A percentile compares a stretch with the other conserved stretches of the same genome.
These are phyloP conservation scores for Aspergillus piperis DNA, from an alignment of 2,329 filamentous ascomycete species.

Conservation along the genomic window DNA sequence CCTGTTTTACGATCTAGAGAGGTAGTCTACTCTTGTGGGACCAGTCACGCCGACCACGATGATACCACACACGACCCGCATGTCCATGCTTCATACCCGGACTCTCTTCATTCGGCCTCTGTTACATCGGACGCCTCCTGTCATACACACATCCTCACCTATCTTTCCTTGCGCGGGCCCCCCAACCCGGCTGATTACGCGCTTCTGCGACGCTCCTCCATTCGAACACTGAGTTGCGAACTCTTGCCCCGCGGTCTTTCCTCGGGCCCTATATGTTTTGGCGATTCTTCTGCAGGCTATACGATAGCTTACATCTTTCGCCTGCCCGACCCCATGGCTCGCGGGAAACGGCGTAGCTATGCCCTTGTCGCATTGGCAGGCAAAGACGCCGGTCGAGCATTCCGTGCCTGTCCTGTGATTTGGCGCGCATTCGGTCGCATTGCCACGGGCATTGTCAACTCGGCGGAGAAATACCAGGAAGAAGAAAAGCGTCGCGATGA, in stretches of 20 bases:
- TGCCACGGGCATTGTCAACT: slow-evolving; percentile 53
- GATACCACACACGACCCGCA: slow-evolving; percentile 39
- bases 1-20: slow-evolving; percentile 59
- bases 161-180: slow-evolving; percentile 60
- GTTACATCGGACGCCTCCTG: slow-evolving; percentile 48
- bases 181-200: slow-evolving; percentile 56
- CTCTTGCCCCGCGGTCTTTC: slow-evolving; percentile 57
- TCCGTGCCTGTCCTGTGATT: slow-evolving; percentile 50
- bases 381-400: slow-evolving; percentile 51
- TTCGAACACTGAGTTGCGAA: slow-evolving; percentile 60
- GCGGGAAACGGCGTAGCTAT: slow-evolving; percentile 58
- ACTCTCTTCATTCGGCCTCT: slow-evolving; percentile 44
- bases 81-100: slow-evolving; percentile 39
- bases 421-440: slow-evolving; percentile 58
- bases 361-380: slow-evolving; percentile 59
- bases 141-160: slow-evolving; percentile 60
- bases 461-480: slow-evolving; percentile 48
- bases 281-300: slow-evolving; percentile 57
- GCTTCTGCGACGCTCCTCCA: slow-evolving; percentile 57
- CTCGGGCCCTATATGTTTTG: slow-evolving; percentile 61
- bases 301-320: slow-evolving; percentile 63
- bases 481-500: slow-evolving; percentile 48
- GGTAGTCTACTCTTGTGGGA: slow-evolving; percentile 54
- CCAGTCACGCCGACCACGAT: slow-evolving; percentile 38
- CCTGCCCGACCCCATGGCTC: slow-evolving; percentile 59